Percentiles rank a stretch among this genome's conserved stretches.
phyloP scores from a whole-genome alignment of 768 basidiomycete species.

The Suillus hirtellus region DNA sequence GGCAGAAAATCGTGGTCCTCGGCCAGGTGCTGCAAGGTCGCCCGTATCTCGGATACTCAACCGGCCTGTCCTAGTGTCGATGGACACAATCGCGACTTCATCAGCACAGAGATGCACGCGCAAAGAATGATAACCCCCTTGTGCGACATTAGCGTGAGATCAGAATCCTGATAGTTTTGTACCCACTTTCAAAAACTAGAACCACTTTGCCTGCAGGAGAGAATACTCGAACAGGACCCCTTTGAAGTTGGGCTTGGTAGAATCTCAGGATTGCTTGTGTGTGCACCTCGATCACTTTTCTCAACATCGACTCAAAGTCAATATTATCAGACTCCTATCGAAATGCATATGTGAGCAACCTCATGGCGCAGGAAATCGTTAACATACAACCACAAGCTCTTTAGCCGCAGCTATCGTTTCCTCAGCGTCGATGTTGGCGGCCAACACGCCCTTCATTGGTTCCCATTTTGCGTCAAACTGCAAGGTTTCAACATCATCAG shows the following conservation, averaged over 20 bases:
- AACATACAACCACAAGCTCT: conserved; percentile 59
- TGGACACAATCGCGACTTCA: conserved; percentile 71
- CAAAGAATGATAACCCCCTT: conserved; percentile 59
- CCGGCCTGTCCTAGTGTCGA: conserved; percentile 80
- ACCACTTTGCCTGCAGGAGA: conserved; percentile 59
- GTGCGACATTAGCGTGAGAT: conserved; percentile 9
- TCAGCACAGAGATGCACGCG: conserved; percentile 74
- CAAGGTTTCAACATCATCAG: conserved; percentile 75
- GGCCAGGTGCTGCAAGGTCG: conserved; percentile 71
- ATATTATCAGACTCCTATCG: conserved; percentile 63
- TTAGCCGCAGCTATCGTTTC: conserved; percentile 44
- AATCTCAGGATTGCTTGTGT: conserved; percentile 58
- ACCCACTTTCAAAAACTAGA: conserved; percentile 56
- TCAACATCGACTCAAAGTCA: conserved; percentile 72
- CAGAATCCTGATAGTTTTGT: neutral
- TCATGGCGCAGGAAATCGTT: neutral
- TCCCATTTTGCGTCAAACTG: conserved; percentile 78
- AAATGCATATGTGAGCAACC: neutral
- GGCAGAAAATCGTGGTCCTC: conserved; percentile 62
- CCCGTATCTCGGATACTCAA: conserved; percentile 80
- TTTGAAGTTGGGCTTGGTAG: conserved; percentile 57
- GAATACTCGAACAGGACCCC: conserved; percentile 56
- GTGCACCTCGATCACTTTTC: conserved; percentile 64
- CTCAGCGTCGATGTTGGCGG: conserved; percentile 52
- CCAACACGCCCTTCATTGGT: conserved; percentile 65